These are phyloP conservation scores for Botrytis tulipae DNA, from an alignment of 2,329 filamentous ascomycete genomes.

Conservation along the genomic window DNA sequence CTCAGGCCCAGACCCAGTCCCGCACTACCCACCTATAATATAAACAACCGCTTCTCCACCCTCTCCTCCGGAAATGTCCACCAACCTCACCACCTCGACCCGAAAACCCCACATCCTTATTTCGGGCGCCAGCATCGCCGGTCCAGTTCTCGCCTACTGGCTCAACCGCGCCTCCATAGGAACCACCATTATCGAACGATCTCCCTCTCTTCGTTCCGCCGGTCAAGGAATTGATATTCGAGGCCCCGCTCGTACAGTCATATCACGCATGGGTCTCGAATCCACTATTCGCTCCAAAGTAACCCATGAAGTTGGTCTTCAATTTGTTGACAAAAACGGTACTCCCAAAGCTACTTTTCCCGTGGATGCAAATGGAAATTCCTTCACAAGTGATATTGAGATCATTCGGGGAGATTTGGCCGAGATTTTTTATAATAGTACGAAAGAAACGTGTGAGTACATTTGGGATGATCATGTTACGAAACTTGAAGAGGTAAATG, in stretches of 20 bases:
- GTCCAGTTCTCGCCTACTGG: conserved; percentile 49
- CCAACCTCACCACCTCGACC: neutral
- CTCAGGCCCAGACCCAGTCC: neutral
- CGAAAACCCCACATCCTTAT: conserved; percentile 35
- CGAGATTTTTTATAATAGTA: conserved; percentile 42
- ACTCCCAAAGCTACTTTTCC: conserved; percentile 41
- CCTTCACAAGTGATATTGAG: conserved; percentile 46
- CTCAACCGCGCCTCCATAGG: conserved; percentile 43
- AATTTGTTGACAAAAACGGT: conserved; percentile 43
- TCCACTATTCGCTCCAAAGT: conserved; percentile 41
- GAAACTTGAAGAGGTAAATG: neutral
- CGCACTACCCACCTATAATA: neutral
- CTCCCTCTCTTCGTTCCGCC: conserved; percentile 43
- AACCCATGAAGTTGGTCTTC: conserved; percentile 46
- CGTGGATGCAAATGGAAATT: conserved; percentile 33
- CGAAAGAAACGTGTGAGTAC: conserved; percentile 29
- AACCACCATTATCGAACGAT: conserved; percentile 45
- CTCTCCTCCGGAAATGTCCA: neutral
- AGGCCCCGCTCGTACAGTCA: conserved; percentile 41
- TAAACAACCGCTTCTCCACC: too few relatives aligned
- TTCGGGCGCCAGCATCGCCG: conserved; percentile 40
- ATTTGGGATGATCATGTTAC: conserved; percentile 9
- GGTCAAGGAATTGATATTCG: conserved; percentile 56
- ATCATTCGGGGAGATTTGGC: conserved; percentile 46
- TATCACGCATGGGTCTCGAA: conserved; percentile 44